Conservation (phyloP, 78 protist species). For the Dictyostelium intermedium region DNA sequence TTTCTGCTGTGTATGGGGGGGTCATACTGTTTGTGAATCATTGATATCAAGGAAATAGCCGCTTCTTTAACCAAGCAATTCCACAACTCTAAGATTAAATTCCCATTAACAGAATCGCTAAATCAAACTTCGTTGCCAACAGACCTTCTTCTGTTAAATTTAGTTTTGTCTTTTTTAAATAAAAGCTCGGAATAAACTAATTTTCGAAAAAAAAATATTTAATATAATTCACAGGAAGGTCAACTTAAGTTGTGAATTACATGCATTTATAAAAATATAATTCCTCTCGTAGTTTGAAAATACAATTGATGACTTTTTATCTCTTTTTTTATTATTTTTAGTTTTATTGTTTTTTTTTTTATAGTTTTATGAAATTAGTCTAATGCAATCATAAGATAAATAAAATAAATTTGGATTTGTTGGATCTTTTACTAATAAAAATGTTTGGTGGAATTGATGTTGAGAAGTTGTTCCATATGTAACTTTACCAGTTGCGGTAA, state of each 20-base stretch:
- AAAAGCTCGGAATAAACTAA: no score
- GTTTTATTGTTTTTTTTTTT: neutral
- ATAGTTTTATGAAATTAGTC: conserved; percentile 33
- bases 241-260: no score
- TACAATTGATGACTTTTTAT: no score
- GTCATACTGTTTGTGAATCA: conserved; percentile 93
- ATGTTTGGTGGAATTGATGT: conserved; percentile 57
- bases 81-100: conserved; percentile 85
- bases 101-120: conserved; percentile 89
- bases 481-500: conserved; percentile 37
- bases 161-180: neutral
- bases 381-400: conserved; percentile 40
- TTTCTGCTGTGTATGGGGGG: no score
- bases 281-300: no score
- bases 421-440: conserved; percentile 45
- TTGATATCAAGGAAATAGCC: conserved; percentile 87
- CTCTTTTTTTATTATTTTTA: neutral
- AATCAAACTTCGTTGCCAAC: conserved; percentile 36
- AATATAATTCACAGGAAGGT: no score
- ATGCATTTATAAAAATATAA: no score
- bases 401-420: conserved; percentile 13
- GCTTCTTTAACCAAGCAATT: conserved; percentile 85
- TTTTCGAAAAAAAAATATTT: no score
- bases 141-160: conserved; percentile 23
- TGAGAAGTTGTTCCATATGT: neutral